Evolutionary conservation across 1,284 basidiomycete species (phyloP), one percentile per base, ranked within the genome.

Genomic region (Ceratobasidium sp.): DNA sequence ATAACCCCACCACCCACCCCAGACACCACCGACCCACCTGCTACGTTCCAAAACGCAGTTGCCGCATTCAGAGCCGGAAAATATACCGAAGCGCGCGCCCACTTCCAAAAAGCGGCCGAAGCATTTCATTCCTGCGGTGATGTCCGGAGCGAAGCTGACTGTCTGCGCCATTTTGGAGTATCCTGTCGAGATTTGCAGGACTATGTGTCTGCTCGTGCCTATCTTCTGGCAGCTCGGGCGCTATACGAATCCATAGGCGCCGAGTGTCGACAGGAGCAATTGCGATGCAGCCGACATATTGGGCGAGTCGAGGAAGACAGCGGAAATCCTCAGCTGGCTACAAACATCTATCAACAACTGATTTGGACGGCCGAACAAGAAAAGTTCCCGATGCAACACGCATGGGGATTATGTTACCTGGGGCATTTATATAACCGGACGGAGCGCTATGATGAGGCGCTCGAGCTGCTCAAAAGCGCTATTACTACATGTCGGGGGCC

Each of bases 321-420:
- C 7, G 73, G 73, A 17, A 66, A 76, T 50, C 15, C 15, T 44
- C 33, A 44, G 26, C 20, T 33, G 46, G 73, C 73, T 38, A 5
- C 33, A 12, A 9, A 26, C 13, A 50, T 26, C 6, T 76, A 76
- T 26, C 73, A 57, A 33, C 12, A 66, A 28, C n/a, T 76, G 4
- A 40, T 56, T 15, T n/a, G 26, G 20, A 52, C n/a, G 9, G 28
- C 73, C 23, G 13, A 48, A 15, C 42, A 38, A 23, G 64, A 54
- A 42, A 23, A 40, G 12, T 23, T 66, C 13, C 28, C 12, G 28
- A 66, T 26, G 44, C 62, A 76, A 48, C 33, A 54, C 10, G 73
- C 73, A n/a, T 76, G 73, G 73, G 66, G 73, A 56, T 26, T 50
- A 9, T 76, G 52, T 23, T 76, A 66, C 33, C 48, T 76, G 3